phyloP scores from a whole-genome alignment of 768 basidiomycete genomes.

The Boletus barrowsii region DNA sequence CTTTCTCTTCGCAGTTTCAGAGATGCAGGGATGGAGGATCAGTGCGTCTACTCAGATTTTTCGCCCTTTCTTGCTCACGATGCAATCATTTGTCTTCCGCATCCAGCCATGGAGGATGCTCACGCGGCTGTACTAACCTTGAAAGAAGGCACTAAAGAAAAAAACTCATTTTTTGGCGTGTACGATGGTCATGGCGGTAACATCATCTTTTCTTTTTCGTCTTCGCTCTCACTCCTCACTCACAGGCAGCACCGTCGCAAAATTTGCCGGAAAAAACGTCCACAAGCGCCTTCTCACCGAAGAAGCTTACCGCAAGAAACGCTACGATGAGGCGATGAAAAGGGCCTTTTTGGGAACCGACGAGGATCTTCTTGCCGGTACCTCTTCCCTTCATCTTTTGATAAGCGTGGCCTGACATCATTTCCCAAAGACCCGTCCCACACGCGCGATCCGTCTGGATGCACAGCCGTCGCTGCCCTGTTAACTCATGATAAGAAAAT shows the following conservation, averaged over 20 bases:
- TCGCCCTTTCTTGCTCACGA: neutral
- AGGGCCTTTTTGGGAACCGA: constrained; percentile 91
- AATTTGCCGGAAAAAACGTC: constrained; percentile 81
- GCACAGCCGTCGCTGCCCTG: constrained; percentile 89
- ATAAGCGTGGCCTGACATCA: neutral
- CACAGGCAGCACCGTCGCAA: constrained; percentile 78
- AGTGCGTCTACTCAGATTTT: constrained; percentile 53
- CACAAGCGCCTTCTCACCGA: constrained; percentile 75
- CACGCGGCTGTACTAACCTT: constrained; percentile 76
- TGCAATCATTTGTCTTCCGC: neutral
- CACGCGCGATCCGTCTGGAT: constrained; percentile 90
- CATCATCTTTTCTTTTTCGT: constrained; percentile 13
- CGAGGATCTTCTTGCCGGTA: constrained; percentile 86
- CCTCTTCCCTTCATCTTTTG: constrained; percentile 22
- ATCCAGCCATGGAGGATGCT: constrained; percentile 94
- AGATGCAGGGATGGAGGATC: constrained; percentile 99
- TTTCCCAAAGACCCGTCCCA: constrained; percentile 69
- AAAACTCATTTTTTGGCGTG: constrained; percentile 89
- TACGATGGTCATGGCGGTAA: constrained; percentile 98
- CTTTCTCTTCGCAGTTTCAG: constrained; percentile 75
- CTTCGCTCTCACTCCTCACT: neutral
- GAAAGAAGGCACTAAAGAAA: constrained; percentile 44
- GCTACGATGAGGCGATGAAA: constrained; percentile 79
- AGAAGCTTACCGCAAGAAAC: constrained; percentile 63
- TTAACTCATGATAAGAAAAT: constrained; percentile 76